Conservation (phyloP, 768 basidiomycete genomes). For the Porphyrellus cyaneotinctus region DNA sequence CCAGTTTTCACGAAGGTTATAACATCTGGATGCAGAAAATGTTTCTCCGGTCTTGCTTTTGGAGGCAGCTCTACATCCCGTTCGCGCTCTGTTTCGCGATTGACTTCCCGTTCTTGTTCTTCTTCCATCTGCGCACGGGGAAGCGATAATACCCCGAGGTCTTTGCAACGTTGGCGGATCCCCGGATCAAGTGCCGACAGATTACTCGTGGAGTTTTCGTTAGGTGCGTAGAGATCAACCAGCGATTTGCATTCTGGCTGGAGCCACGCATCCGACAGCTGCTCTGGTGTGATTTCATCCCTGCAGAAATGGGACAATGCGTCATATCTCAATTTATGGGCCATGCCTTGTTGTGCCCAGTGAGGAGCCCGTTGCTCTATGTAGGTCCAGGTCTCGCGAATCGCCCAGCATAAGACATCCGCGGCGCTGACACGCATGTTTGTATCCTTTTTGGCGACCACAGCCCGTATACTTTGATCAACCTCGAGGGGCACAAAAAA, state of each 20-base stretch:
- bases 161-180: neutral
- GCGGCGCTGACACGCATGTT: neutral
- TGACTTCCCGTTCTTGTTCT: conserved; percentile 30
- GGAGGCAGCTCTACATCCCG: conserved; percentile 35
- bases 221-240: conserved; percentile 29
- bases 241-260: conserved; percentile 35
- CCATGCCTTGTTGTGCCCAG: neutral
- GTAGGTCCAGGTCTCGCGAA: neutral
- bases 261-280: conserved; percentile 30
- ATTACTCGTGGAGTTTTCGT: neutral
- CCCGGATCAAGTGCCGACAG: neutral
- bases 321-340: conserved; percentile 1
- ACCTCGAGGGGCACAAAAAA: neutral
- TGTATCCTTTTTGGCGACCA: neutral
- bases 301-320: conserved; percentile 2
- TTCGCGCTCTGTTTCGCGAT: neutral
- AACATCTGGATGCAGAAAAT: conserved; percentile 24
- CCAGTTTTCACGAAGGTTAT: conserved; percentile 29
- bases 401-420: neutral
- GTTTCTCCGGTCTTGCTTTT: conserved; percentile 19
- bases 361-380: neutral
- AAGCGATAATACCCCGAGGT: conserved; percentile 10
- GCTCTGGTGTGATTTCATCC: neutral
- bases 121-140: conserved; percentile 31
- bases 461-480: neutral